Evolutionary conservation across 148 eudicot species (phyloP).

Genomic region (Fagopyrum homotropicum): DNA sequence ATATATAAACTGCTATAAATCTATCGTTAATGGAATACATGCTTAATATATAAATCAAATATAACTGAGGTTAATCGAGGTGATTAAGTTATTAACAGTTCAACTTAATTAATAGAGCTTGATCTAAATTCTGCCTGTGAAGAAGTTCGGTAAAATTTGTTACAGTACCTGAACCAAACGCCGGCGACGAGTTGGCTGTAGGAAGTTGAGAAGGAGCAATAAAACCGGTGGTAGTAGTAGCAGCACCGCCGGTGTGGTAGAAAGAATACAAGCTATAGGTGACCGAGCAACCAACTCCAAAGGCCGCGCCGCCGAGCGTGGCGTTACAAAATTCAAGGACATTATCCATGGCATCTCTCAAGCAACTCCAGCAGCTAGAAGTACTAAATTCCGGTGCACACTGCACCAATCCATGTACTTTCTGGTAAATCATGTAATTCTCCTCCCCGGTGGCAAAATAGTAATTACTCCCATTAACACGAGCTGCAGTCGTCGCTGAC

Average conservation of each 20-base stretch:
- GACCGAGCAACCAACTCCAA: neutral
- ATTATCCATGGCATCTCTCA: neutral
- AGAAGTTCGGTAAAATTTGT: too few relatives aligned
- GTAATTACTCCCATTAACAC: neutral
- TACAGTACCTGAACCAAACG: neutral
- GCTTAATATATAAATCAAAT: too few relatives aligned
- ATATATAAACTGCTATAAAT: too few relatives aligned
- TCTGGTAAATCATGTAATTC: neutral
- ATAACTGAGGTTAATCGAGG: too few relatives aligned
- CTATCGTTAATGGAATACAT: too few relatives aligned
- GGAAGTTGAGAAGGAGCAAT: neutral
- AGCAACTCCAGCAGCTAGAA: neutral
- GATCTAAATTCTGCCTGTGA: too few relatives aligned
- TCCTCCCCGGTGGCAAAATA: neutral
- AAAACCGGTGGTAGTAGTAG: neutral
- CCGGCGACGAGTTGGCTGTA: neutral
- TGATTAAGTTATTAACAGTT: too few relatives aligned
- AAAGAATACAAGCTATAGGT: neutral
- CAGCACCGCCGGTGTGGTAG: neutral
- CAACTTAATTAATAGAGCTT: too few relatives aligned
- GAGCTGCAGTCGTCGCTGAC: neutral
- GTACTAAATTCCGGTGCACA: neutral
- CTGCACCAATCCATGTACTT: neutral
- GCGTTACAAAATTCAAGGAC: neutral
- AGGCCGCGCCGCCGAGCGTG: neutral